Conservation (phyloP, 129 eudicot genomes). For the Flaveria trinervia region DNA sequence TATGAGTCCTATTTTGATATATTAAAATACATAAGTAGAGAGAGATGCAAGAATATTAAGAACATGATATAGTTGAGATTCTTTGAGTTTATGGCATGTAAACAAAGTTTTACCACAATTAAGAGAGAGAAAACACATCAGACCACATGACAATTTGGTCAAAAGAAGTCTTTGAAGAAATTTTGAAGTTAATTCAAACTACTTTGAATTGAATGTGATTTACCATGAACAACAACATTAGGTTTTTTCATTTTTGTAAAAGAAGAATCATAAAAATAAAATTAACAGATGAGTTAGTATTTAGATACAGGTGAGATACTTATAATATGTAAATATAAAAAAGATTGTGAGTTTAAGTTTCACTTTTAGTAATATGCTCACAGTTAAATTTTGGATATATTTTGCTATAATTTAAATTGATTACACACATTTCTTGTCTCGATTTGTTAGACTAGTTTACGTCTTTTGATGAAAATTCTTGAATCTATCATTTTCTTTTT, state of each 20-base stretch:
- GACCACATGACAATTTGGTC: constrained; percentile 40
- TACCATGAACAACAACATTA: no score
- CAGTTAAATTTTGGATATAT: background rate
- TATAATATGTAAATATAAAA: no score
- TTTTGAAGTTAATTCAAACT: constrained; percentile 19
- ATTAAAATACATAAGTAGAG: background rate
- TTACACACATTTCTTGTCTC: background rate
- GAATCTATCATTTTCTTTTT: background rate
- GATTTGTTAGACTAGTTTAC: background rate
- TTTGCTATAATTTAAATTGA: background rate
- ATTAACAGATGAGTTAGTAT: no score
- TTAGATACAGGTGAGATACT: no score
- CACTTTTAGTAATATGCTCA: no score
- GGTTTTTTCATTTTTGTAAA: no score
- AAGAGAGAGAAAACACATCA: constrained; percentile 35
- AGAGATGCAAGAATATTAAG: constrained; percentile 36
- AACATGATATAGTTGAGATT: constrained; percentile 45
- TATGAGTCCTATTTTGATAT: constrained; percentile 24
- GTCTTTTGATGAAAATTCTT: background rate
- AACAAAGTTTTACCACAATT: constrained; percentile 36
- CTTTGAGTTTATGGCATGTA: constrained; percentile 36
- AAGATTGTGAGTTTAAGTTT: no score
- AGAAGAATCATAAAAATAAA: no score
- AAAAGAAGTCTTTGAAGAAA: constrained; percentile 23
- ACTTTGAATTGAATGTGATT: background rate